These are phyloP conservation scores for Zoysia matrella DNA, from an alignment of 202 grass and related monocot species.

Conservation along the genomic window DNA sequence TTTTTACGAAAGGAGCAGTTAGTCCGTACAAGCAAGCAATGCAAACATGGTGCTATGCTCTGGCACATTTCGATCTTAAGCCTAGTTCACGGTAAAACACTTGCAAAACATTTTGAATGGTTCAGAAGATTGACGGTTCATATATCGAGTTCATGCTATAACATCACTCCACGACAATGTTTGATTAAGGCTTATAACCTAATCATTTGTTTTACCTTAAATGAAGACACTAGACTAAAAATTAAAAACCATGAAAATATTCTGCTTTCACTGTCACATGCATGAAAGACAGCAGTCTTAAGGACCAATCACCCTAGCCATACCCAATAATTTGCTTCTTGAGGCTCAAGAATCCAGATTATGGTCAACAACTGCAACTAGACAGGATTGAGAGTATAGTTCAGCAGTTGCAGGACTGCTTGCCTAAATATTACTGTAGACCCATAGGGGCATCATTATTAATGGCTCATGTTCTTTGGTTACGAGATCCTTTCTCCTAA, in stretches of 20 bases:
- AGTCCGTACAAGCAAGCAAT: conserved; percentile 54
- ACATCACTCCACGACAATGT: not conserved
- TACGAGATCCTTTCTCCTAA: not conserved
- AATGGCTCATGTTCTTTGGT: not conserved
- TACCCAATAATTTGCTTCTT: not conserved
- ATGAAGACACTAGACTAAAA: not conserved
- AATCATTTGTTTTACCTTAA: not conserved
- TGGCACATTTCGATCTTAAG: conserved; percentile 27
- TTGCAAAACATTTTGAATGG: conserved; percentile 6
- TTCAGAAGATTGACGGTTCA: not conserved
- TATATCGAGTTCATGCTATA: not conserved
- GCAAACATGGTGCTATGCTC: conserved; percentile 24
- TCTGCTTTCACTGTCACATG: not conserved
- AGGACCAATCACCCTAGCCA: not conserved
- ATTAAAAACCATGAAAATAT: not conserved
- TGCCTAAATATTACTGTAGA: not conserved
- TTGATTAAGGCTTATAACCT: not conserved
- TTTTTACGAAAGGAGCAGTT: conserved; percentile 58
- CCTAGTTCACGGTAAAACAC: conserved; percentile 3
- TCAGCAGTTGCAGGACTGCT: not conserved
- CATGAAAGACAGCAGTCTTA: not conserved
- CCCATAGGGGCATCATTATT: not conserved
- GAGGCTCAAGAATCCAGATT: conserved; percentile 1
- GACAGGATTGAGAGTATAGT: conserved; percentile 4
- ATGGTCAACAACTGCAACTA: not conserved